phyloP scores from a whole-genome alignment of 1,139 yeast genomes.

The Candida tetrigidarum region DNA sequence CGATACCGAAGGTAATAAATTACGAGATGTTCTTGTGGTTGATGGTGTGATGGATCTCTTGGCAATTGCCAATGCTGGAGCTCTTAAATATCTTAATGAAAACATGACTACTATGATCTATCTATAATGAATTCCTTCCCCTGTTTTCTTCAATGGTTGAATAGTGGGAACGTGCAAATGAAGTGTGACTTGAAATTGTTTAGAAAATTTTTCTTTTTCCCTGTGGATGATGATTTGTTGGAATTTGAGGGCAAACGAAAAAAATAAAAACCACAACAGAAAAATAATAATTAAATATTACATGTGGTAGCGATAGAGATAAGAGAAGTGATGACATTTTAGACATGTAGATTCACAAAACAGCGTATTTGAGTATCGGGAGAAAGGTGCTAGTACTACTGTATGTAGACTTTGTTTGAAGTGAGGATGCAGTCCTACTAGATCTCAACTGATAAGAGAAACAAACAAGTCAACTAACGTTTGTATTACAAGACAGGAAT shows the following conservation, averaged over 20 bases:
- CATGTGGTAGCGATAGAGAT: background rate
- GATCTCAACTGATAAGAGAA: no score
- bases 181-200: background rate
- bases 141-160: background rate
- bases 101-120: conserved; percentile 2
- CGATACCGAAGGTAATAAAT: conserved; percentile 7
- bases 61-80: conserved; percentile 9
- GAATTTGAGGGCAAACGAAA: background rate
- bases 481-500: no score
- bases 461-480: no score
- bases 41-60: conserved; percentile 6
- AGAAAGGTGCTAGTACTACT: no score
- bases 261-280: background rate
- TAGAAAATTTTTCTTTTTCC: background rate
- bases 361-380: no score
- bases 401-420: no score
- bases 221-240: background rate
- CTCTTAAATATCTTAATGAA: conserved; percentile 14
- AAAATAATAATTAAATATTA: background rate
- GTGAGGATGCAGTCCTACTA: no score
- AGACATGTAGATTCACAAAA: no score
- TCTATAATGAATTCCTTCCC: background rate
- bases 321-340: no score
- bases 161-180: background rate
- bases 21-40: conserved; percentile 1